These are phyloP conservation scores for Nicotiana benthamiana DNA, from an alignment of 257 asterid genomes.

Conservation along the genomic window DNA sequence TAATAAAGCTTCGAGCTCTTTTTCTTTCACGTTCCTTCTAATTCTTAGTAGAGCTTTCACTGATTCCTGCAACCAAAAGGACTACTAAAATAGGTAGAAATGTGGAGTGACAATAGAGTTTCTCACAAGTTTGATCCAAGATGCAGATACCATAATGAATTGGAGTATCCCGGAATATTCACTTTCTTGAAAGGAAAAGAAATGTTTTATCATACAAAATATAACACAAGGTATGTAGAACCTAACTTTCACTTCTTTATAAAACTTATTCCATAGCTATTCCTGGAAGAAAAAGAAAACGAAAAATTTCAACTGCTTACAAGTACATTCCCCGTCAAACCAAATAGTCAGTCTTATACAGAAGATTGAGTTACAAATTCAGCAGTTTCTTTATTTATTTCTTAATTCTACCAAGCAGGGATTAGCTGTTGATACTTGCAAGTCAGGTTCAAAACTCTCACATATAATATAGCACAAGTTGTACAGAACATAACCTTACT, in stretches of 20 bases:
- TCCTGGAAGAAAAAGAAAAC: background rate
- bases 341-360: background rate
- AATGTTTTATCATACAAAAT: background rate
- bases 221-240: background rate
- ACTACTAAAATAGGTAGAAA: background rate
- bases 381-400: background rate
- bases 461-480: background rate
- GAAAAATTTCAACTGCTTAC: background rate
- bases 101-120: background rate
- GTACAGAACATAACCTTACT: background rate
- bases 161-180: background rate
- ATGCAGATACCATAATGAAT: background rate
- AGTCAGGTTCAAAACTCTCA: background rate
- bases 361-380: background rate
- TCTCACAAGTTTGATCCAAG: background rate
- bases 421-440: background rate
- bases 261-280: background rate
- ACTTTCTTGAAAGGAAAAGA: background rate
- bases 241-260: background rate
- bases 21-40: constrained; percentile 65
- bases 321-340: background rate
- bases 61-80: constrained; percentile 53
- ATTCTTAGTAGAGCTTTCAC: constrained; percentile 53
- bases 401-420: background rate
- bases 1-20: constrained; percentile 86